phyloP scores from a whole-genome alignment of 1,284 basidiomycete genomes.

The Cystobasidium slooffiae region DNA sequence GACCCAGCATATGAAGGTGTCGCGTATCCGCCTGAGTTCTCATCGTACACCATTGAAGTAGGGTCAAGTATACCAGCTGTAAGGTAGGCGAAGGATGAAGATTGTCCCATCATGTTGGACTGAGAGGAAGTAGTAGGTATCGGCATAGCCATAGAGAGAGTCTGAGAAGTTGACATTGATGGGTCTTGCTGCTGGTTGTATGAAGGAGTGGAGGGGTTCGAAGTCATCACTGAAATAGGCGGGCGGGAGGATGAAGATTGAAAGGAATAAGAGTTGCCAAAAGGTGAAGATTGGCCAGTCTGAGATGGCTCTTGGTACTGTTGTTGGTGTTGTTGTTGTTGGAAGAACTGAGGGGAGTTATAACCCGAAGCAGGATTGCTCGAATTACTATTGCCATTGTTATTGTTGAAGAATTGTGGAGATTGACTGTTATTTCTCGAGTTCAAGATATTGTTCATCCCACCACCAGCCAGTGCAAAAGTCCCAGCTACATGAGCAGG shows the following conservation, averaged over 20 bases:
- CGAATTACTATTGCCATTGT: background rate
- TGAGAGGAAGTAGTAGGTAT: background rate
- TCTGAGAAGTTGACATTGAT: background rate
- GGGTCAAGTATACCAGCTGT: conserved; percentile 29
- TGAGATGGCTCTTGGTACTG: background rate
- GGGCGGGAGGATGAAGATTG: conserved; percentile 8
- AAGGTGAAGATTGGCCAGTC: conserved; percentile 18
- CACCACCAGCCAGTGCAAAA: background rate
- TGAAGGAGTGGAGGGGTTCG: conserved; percentile 18
- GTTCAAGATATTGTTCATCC: background rate
- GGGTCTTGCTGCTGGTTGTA: conserved; percentile 9
- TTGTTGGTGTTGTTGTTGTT: background rate
- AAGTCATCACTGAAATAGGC: conserved; percentile 28
- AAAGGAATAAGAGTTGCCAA: conserved; percentile 16
- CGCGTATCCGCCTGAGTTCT: conserved; percentile 40
- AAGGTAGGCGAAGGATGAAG: conserved; percentile 23
- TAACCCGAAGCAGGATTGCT: conserved; percentile 12
- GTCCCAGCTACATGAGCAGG: conserved; percentile 13
- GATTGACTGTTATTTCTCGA: background rate
- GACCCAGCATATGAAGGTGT: conserved; percentile 41
- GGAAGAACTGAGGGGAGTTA: background rate
- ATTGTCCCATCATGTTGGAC: background rate
- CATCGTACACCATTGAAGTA: conserved; percentile 42
- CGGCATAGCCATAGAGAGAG: conserved; percentile 23
- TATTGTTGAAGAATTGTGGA: background rate